Evolutionary conservation across 495 filamentous ascomycete species (phyloP).

Genomic region (Aspergillus taichungensis): DNA sequence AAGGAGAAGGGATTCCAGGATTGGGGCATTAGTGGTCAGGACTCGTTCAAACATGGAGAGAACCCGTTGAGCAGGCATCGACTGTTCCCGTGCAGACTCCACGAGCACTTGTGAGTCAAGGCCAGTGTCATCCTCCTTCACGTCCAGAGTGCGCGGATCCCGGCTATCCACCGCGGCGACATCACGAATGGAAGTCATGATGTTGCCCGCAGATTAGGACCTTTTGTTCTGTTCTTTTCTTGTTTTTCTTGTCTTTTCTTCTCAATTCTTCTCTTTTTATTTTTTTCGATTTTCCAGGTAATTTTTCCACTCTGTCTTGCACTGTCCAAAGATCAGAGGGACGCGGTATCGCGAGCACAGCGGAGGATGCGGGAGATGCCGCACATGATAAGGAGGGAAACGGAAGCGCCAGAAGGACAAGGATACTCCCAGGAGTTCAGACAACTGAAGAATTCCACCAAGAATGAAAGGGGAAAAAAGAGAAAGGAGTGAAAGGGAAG

Average conservation of each 20-base stretch:
- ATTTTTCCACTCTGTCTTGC: neutral
- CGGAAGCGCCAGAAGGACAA: constrained; percentile 13
- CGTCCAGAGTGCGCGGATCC: constrained; percentile 10
- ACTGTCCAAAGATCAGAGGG: constrained; percentile 5
- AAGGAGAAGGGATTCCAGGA: constrained; percentile 50
- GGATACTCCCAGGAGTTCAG: constrained; percentile 18
- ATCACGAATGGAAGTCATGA: constrained; percentile 9
- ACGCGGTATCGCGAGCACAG: constrained; percentile 29
- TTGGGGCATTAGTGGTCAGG: constrained; percentile 45
- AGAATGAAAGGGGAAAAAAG: constrained; percentile 4
- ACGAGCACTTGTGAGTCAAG: constrained; percentile 17
- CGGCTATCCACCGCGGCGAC: constrained; percentile 6
- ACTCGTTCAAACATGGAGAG: constrained; percentile 44
- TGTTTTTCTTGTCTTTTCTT: neutral
- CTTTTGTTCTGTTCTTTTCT: constrained; percentile 1
- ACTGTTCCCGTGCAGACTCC: constrained; percentile 21
- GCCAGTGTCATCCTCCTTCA: constrained; percentile 7
- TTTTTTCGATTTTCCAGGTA: neutral
- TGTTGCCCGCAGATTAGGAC: neutral
- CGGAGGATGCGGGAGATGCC: constrained; percentile 20
- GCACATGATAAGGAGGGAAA: constrained; percentile 30
- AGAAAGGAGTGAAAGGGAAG: constrained; percentile 3
- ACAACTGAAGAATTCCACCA: constrained; percentile 2
- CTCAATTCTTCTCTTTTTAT: neutral
- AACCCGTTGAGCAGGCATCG: constrained; percentile 19